Percentiles rank a stretch among this genome's conserved stretches.
These are phyloP conservation scores for Coemansia sp. DNA, from an alignment of 192 early-diverging fungal genomes.

Conservation along the genomic window DNA sequence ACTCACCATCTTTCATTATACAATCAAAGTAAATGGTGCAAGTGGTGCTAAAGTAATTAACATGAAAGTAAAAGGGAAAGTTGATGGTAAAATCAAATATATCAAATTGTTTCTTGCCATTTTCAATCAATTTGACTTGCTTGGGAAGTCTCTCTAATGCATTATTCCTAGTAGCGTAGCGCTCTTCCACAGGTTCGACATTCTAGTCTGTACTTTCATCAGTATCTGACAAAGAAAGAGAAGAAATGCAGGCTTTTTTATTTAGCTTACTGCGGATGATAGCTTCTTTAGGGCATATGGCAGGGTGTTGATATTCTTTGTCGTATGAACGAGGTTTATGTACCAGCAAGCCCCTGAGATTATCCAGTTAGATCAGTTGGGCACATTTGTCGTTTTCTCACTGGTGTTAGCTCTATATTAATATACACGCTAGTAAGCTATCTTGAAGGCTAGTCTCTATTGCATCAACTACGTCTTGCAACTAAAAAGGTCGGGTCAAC, in stretches of 20 bases:
- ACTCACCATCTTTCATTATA: not conserved
- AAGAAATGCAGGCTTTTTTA: not conserved
- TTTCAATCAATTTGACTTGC: not conserved
- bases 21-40: not conserved
- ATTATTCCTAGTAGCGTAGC: not conserved
- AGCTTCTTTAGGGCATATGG: not conserved
- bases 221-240: not conserved
- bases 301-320: not conserved
- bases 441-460: no score
- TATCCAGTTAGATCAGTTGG: no score
- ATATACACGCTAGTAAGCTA: no score
- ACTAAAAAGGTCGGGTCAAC: no score
- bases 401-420: no score
- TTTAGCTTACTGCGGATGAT: not conserved
- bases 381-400: no score
- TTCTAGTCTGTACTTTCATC: not conserved
- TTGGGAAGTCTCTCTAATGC: not conserved
- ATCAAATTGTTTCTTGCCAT: not conserved
- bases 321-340: no score
- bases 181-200: not conserved
- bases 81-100: not conserved
- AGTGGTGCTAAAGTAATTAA: not conserved
- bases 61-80: not conserved
- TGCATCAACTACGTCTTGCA: no score
- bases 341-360: no score